Conservation (phyloP, 495 filamentous ascomycete species). For the Sabuloglossum arenarium region DNA sequence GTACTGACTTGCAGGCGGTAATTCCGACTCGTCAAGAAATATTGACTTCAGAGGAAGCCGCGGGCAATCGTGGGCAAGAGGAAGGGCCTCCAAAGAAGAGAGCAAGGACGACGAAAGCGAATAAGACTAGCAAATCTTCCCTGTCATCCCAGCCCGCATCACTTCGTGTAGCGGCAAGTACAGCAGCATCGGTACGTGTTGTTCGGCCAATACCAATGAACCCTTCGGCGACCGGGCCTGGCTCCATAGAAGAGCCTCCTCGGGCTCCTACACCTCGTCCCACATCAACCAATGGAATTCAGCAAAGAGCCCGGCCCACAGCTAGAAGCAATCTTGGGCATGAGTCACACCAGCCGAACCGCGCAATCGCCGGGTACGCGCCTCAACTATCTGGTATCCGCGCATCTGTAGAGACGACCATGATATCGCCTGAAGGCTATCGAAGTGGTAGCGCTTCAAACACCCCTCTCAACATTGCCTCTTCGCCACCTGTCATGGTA, state of each 20-base stretch:
- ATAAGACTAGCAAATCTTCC: conserved; percentile 42
- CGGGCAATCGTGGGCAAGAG: conserved; percentile 28
- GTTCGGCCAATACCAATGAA: conserved; percentile 53
- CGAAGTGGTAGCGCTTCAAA: conserved; percentile 29
- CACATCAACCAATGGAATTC: not conserved
- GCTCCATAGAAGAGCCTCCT: conserved; percentile 51
- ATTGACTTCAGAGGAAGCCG: conserved; percentile 13
- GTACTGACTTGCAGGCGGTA: not conserved
- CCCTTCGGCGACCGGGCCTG: conserved; percentile 24
- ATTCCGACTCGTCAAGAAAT: not conserved
- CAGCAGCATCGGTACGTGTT: conserved; percentile 66
- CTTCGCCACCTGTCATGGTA: conserved; percentile 54
- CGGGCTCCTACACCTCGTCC: conserved; percentile 53
- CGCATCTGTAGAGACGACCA: conserved; percentile 27
- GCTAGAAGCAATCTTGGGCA: conserved; percentile 13
- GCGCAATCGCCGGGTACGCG: not conserved
- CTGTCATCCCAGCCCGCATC: conserved; percentile 56
- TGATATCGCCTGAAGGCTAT: conserved; percentile 30
- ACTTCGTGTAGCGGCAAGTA: conserved; percentile 71
- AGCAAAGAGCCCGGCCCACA: not conserved
- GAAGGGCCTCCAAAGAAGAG: conserved; percentile 37
- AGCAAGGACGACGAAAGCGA: conserved; percentile 48
- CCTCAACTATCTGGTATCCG: not conserved
- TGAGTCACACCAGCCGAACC: conserved; percentile 14
- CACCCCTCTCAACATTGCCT: conserved; percentile 44